A percentile compares a stretch with the other conserved stretches of the same genome.
These are phyloP conservation scores for Ballota nigra DNA, from an alignment of 257 asterid species.

Conservation along the genomic window DNA sequence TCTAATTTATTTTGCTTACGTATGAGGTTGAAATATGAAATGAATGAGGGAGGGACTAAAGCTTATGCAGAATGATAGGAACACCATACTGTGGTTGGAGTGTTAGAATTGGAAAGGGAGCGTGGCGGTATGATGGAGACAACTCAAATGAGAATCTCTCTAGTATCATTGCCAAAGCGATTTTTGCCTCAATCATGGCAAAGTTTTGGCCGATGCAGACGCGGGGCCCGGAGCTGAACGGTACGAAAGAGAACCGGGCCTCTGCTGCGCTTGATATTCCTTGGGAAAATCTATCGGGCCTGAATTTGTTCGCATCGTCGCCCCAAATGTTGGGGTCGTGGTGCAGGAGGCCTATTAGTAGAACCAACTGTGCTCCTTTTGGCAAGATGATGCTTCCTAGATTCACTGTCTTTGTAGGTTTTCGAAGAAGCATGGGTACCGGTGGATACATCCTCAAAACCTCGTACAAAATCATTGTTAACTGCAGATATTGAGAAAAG, in stretches of 20 bases:
- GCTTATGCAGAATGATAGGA: conserved; percentile 20
- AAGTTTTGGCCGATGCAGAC: conserved; percentile 32
- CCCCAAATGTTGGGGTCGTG: conserved; percentile 37
- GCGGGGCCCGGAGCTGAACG: conserved; percentile 38
- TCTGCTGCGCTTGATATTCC: conserved; percentile 29
- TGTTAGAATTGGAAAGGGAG: conserved; percentile 25
- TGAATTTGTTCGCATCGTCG: conserved; percentile 28
- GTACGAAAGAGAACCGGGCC: conserved; percentile 22
- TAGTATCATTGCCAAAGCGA: conserved; percentile 21
- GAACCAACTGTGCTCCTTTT: conserved; percentile 10
- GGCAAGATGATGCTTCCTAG: conserved; percentile 21
- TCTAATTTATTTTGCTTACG: too few species aligned
- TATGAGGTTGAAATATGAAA: too few species aligned
- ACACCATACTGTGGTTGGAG: conserved; percentile 40
- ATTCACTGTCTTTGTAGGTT: conserved; percentile 10
- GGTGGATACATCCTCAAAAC: conserved; percentile 36
- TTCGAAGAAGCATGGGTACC: neutral
- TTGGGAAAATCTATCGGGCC: conserved; percentile 32
- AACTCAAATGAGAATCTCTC: conserved; percentile 30
- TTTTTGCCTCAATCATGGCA: too few species aligned
- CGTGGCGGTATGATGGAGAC: conserved; percentile 30
- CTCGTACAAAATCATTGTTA: conserved; percentile 28
- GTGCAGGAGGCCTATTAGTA: conserved; percentile 25
- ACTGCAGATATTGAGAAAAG: too few species aligned
- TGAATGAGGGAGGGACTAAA: neutral